Conservation (phyloP, 2,329 filamentous ascomycete genomes). For the Tolypocladium ophioglossoides region DNA sequence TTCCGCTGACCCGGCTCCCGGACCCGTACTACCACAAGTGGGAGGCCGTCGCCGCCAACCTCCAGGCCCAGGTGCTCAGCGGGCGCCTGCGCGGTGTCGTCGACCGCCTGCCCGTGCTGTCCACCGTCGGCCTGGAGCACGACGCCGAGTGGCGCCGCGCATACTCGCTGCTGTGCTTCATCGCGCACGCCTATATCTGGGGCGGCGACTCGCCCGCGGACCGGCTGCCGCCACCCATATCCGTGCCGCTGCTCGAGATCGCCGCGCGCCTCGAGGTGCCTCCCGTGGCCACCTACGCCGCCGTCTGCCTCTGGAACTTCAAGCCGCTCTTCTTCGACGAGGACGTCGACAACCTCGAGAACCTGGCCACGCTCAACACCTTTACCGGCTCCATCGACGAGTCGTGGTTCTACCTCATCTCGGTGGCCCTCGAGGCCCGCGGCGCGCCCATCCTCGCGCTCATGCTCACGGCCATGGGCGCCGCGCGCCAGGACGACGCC, state of each 20-base stretch:
- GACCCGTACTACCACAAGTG: constrained; percentile 92
- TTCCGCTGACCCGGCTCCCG: constrained; percentile 70
- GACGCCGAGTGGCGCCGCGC: constrained; percentile 90
- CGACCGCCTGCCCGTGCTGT: constrained; percentile 72
- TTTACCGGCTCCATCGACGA: constrained; percentile 94
- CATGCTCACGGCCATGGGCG: constrained; percentile 79
- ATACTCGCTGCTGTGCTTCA: constrained; percentile 82
- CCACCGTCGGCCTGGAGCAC: constrained; percentile 68
- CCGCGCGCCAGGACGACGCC: constrained; percentile 60
- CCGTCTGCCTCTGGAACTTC: constrained; percentile 92
- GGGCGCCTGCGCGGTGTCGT: constrained; percentile 72
- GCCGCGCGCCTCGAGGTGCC: constrained; percentile 74
- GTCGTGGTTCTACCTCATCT: constrained; percentile 97
- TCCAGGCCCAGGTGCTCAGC: constrained; percentile 79
- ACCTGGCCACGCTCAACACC: constrained; percentile 77
- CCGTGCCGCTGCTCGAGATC: constrained; percentile 69
- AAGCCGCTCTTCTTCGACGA: constrained; percentile 82
- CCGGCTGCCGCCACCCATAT: constrained; percentile 67
- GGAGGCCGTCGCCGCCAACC: constrained; percentile 77
- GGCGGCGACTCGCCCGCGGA: constrained; percentile 76
- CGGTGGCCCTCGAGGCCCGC: constrained; percentile 87
- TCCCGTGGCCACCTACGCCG: constrained; percentile 88
- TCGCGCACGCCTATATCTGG: constrained; percentile 95
- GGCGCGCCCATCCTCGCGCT: constrained; percentile 78
- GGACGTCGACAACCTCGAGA: constrained; percentile 71